Evolutionary conservation across 768 basidiomycete species (phyloP).

Genomic region (Mycena filopes): DNA sequence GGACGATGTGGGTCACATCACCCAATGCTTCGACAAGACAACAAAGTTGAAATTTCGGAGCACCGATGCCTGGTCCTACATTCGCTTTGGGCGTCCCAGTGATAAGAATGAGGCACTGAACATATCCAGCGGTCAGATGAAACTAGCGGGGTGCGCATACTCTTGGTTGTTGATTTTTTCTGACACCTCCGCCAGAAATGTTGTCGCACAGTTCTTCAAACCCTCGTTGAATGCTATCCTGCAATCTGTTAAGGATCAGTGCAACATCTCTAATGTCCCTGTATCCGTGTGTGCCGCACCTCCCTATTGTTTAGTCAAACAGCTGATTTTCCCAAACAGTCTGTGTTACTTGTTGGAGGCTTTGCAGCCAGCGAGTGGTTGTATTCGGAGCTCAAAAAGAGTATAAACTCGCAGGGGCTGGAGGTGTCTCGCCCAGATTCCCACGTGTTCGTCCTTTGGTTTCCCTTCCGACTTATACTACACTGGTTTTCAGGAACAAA

Average conservation of each 20-base stretch:
- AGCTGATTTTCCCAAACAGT: slow-evolving; percentile 34
- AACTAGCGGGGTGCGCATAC: slow-evolving; percentile 45
- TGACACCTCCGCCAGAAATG: slow-evolving; percentile 34
- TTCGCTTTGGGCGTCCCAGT: slow-evolving; percentile 56
- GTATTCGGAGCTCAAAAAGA: slow-evolving; percentile 51
- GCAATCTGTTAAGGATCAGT: slow-evolving; percentile 44
- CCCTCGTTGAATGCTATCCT: slow-evolving; percentile 51
- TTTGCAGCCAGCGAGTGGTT: slow-evolving; percentile 69
- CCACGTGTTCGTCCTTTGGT: slow-evolving; percentile 55
- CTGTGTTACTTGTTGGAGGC: slow-evolving; percentile 65
- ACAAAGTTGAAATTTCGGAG: slow-evolving; percentile 58
- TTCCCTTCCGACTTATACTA: neutral
- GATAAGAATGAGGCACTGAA: slow-evolving; percentile 52
- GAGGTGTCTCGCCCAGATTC: slow-evolving; percentile 62
- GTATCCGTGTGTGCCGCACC: slow-evolving; percentile 41
- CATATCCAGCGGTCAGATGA: slow-evolving; percentile 60
- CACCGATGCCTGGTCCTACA: slow-evolving; percentile 52
- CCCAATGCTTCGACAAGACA: slow-evolving; percentile 55
- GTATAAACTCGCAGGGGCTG: slow-evolving; percentile 49
- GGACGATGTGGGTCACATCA: slow-evolving; percentile 56
- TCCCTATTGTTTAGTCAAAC: neutral
- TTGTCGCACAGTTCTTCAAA: slow-evolving; percentile 50
- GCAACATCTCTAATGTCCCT: slow-evolving; percentile 38
- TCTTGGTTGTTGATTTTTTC: neutral
- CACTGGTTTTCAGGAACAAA: slow-evolving; percentile 13